Evolutionary conservation across 2,329 filamentous ascomycete species (phyloP).

Genomic region (Metarhizium humberi): DNA sequence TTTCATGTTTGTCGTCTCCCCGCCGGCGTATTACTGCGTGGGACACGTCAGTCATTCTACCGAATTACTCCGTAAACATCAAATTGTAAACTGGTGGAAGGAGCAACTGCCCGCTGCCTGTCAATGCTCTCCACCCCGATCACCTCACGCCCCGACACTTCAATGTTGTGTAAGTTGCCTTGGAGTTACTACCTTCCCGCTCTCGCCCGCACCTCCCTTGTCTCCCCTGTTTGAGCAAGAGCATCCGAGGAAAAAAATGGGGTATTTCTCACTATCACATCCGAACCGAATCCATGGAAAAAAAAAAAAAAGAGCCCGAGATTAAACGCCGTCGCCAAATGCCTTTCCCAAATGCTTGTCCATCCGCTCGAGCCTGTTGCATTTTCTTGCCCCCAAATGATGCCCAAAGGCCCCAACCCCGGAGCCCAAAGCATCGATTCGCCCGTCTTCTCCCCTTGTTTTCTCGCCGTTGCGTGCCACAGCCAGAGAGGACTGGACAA

Average conservation of each 20-base stretch:
- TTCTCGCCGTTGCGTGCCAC: background rate
- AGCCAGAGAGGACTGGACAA: background rate
- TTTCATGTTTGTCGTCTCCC: background rate
- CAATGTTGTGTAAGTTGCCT: background rate
- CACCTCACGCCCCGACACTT: background rate
- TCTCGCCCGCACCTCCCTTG: background rate
- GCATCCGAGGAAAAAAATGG: background rate
- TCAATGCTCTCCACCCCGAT: background rate
- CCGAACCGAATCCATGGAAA: background rate
- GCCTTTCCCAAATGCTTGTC: background rate
- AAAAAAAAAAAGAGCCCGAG: background rate
- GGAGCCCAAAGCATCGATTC: background rate
- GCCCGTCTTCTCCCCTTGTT: background rate
- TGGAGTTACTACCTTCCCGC: background rate
- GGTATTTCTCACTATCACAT: background rate
- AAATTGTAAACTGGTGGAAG: background rate
- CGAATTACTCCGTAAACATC: too few species aligned
- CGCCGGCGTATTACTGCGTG: background rate
- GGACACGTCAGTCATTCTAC: background rate
- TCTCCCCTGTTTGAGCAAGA: background rate
- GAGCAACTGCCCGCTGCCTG: background rate
- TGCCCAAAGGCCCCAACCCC: background rate
- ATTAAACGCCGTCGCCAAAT: conserved; percentile 1
- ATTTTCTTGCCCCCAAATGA: background rate
- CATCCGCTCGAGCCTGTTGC: background rate